phyloP scores from a whole-genome alignment of 495 filamentous ascomycete species.

The Tuber melanosporum region DNA sequence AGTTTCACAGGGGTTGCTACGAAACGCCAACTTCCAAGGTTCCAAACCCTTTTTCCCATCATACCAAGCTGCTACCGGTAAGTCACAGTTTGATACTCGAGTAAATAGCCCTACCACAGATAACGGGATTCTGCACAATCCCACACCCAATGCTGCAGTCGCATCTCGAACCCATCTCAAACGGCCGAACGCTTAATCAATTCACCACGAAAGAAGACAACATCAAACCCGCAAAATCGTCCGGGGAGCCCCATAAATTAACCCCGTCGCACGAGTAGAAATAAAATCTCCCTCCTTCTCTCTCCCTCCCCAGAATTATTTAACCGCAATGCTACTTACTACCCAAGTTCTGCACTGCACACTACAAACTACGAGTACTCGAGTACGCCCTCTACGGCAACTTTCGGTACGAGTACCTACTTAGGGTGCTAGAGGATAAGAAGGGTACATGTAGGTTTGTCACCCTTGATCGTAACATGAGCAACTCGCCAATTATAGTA shows the following conservation, averaged over 20 bases:
- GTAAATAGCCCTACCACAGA: neutral
- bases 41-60: neutral
- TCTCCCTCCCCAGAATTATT: neutral
- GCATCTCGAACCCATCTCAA: neutral
- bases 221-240: neutral
- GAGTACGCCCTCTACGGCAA: too few species aligned
- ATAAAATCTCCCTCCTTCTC: neutral
- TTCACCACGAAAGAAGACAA: neutral
- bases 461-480: too few species aligned
- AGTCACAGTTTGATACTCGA: neutral
- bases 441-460: too few species aligned
- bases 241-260: neutral
- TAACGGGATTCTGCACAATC: neutral
- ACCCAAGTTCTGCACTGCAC: too few species aligned
- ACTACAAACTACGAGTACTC: too few species aligned
- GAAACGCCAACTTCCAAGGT: constrained; percentile 21
- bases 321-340: neutral
- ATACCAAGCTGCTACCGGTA: neutral
- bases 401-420: too few species aligned
- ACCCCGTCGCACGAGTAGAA: neutral
- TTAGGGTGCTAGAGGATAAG: neutral
- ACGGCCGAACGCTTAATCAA: neutral
- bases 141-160: neutral
- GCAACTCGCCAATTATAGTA: too few species aligned
- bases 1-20: constrained; percentile 24